These are phyloP conservation scores for Vinca major DNA, from an alignment of 305 asterid species.

Conservation along the genomic window DNA sequence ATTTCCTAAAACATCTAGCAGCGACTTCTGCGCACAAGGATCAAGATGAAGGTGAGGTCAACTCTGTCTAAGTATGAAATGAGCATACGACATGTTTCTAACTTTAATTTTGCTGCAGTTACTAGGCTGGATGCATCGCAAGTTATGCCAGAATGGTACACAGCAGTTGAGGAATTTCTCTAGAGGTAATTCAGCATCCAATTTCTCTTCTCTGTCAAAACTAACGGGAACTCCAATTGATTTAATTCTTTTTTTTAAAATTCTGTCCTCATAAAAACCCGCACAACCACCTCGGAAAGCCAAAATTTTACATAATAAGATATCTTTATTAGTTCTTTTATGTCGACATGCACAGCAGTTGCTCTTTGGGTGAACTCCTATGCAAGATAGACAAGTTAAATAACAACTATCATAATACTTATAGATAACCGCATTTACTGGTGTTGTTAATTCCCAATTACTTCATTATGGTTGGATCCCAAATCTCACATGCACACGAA, in stretches of 20 bases:
- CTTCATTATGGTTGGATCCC: no score
- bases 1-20: constrained; percentile 6
- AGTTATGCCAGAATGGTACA: constrained; percentile 34
- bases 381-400: background rate
- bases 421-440: background rate
- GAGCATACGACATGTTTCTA: constrained; percentile 14
- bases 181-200: constrained; percentile 33
- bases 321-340: constrained; percentile 10
- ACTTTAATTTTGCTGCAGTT: constrained; percentile 46
- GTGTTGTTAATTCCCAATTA: background rate
- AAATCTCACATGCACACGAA: background rate
- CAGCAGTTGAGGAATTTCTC: constrained; percentile 34
- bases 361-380: background rate
- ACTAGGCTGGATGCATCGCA: constrained; percentile 73
- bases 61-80: constrained; percentile 15
- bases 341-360: constrained; percentile 3
- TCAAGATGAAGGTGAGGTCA: constrained; percentile 57
- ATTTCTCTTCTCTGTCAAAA: background rate
- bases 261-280: background rate
- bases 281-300: background rate
- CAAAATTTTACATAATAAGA: background rate
- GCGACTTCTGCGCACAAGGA: constrained; percentile 26
- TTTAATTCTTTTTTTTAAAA: background rate
- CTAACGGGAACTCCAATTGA: background rate
- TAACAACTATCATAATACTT: background rate